These are phyloP conservation scores for Chimonanthus salicifolius DNA, from an alignment of 164 flowering plant species.

Conservation along the genomic window DNA sequence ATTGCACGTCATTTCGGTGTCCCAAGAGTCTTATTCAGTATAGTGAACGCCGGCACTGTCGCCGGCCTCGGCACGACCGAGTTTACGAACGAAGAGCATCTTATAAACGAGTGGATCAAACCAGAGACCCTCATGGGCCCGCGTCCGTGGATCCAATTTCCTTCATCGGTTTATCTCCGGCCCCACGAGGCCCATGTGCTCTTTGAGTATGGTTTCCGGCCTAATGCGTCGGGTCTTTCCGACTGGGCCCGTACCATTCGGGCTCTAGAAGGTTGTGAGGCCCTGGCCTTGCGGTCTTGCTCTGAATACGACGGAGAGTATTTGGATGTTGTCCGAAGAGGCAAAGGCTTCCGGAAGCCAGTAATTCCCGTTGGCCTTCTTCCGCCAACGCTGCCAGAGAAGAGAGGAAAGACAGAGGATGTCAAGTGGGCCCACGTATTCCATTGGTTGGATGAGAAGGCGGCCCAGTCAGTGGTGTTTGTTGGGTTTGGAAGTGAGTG, in stretches of 20 bases:
- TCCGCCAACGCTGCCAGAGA: conserved; percentile 18
- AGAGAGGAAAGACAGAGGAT: neutral
- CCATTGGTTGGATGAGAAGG: conserved; percentile 39
- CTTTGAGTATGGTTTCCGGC: neutral
- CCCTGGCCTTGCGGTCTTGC: conserved; percentile 37
- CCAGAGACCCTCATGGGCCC: conserved; percentile 21
- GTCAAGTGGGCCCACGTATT: conserved; percentile 25
- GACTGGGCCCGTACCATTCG: conserved; percentile 23
- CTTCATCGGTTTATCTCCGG: neutral
- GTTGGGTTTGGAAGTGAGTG: conserved; percentile 57
- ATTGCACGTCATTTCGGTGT: conserved; percentile 17
- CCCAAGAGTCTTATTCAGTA: conserved; percentile 15
- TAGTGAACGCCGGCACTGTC: conserved; percentile 10
- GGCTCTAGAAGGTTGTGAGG: conserved; percentile 25
- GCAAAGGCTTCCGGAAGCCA: conserved; percentile 29
- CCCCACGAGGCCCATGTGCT: too few species aligned
- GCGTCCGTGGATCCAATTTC: conserved; percentile 38
- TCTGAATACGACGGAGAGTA: conserved; percentile 52
- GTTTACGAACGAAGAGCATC: neutral
- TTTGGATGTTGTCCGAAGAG: conserved; percentile 24
- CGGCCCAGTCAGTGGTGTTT: conserved; percentile 33
- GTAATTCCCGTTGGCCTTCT: conserved; percentile 50
- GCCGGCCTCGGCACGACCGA: conserved; percentile 15
- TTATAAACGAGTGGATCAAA: conserved; percentile 1
- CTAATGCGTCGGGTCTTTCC: conserved; percentile 19